Conservation (phyloP, 768 basidiomycete species). For the Pisolithus marmoratus region DNA sequence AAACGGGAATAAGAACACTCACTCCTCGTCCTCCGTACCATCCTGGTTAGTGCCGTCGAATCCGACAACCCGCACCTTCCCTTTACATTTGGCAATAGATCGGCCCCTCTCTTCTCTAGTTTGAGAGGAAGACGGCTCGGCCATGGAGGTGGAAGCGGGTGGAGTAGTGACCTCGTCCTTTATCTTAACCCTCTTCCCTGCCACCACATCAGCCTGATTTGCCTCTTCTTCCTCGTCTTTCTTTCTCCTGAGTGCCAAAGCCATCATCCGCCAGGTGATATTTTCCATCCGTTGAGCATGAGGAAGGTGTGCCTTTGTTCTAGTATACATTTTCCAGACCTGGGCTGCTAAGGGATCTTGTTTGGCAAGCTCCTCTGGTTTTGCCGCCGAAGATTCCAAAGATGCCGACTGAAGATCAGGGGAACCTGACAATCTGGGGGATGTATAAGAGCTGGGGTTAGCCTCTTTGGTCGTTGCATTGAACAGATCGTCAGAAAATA, state of each 20-base stretch:
- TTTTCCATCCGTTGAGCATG: conserved; percentile 98
- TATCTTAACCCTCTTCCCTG: conserved; percentile 10
- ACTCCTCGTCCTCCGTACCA: conserved; percentile 69
- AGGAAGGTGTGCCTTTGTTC: conserved; percentile 82
- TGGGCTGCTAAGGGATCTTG: conserved; percentile 93
- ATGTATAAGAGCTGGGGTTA: conserved; percentile 51
- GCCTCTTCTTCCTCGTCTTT: conserved; percentile 60
- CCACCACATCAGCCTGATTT: conserved; percentile 5
- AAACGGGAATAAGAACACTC: conserved; percentile 31
- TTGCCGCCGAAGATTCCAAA: conserved; percentile 38
- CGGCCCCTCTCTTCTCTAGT: conserved; percentile 57
- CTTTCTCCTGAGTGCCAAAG: conserved; percentile 86
- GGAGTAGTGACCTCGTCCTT: conserved; percentile 15
- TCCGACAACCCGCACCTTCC: conserved; percentile 70
- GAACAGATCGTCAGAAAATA: conserved; percentile 71
- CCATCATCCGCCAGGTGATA: conserved; percentile 98
- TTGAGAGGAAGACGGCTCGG: conserved; percentile 2
- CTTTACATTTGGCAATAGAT: conserved; percentile 75
- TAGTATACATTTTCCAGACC: conserved; percentile 95
- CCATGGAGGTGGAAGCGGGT: conserved; percentile 3
- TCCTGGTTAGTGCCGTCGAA: conserved; percentile 77
- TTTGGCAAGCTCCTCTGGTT: conserved; percentile 63
- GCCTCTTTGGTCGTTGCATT: conserved; percentile 20
- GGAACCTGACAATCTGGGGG: conserved; percentile 62
- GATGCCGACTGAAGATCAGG: conserved; percentile 52